Base-by-base conservation (phyloP, 345 rosid species). In the Turritis glabra region DNA sequence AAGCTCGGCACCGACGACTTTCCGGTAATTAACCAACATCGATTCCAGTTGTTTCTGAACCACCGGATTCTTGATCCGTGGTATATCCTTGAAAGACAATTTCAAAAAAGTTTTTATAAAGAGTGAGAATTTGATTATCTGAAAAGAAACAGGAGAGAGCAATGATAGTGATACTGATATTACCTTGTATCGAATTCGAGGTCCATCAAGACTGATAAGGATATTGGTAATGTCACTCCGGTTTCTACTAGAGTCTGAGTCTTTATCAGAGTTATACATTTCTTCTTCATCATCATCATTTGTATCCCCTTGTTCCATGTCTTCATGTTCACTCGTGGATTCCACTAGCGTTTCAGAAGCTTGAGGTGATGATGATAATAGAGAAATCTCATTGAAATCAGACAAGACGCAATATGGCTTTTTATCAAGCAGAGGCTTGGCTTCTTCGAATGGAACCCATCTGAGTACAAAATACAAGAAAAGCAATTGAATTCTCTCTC, bases 371-470 rank as follows among this genome's bases (percentile, higher is more conserved):
- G 80, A 65, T 41, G 79, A 76, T 73, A 86, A 74, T 76, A 10
- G n/a, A 21, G 70, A 64, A 53, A 71, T 74, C 74, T 61, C 67
- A 22, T 84, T 58, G 79, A 22, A 52, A 82, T 89, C 87, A 64
- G 97, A 88, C 71, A 94, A 76, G 66, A 87, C 79, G 23, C 67
- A 85, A 69, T 90, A 94, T 48, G 80, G 83, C 63, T 79, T 84
- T 77, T 79, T 83, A 72, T 94, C 97, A 22, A 94, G 97, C 79
- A 85, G 67, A 40, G 96, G 88, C 81, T 82, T 87, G 15, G 92
- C 90, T 55, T 63, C 54, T 51, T 85, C 84, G 79, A 84, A 91
- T 50, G 89, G 80, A 62, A 94, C 88, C 98, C 98, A 94, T 86
- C 98, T 94, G 89, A 63, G 72, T 61, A 78, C 51, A 80, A 38